Percentiles rank a stretch among this genome's conserved stretches.
These are phyloP conservation scores for Colletotrichum nymphaeae DNA, from an alignment of 2,329 filamentous ascomycete species.

Conservation along the genomic window DNA sequence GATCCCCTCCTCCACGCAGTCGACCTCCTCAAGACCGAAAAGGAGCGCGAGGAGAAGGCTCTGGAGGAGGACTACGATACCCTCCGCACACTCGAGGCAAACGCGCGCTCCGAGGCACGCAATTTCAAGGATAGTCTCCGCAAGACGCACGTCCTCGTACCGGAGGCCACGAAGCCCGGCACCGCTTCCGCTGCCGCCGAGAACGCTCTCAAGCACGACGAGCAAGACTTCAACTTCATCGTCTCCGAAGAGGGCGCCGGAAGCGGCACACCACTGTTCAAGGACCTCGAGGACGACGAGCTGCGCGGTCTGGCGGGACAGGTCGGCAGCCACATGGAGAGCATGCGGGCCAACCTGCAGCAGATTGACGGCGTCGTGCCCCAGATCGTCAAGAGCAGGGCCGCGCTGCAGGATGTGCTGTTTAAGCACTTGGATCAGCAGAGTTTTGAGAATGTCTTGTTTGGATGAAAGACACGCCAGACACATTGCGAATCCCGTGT, in stretches of 20 bases:
- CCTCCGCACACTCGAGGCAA: conserved; percentile 63
- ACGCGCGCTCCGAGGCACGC: conserved; percentile 65
- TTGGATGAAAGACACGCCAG: conserved; percentile 46
- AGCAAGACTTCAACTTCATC: conserved; percentile 34
- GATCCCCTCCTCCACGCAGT: conserved; percentile 73
- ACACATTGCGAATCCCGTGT: neutral
- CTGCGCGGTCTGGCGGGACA: conserved; percentile 58
- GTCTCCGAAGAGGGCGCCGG: conserved; percentile 23
- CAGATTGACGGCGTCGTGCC: conserved; percentile 65
- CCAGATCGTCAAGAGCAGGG: conserved; percentile 59
- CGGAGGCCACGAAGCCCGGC: conserved; percentile 43
- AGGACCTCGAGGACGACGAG: conserved; percentile 56
- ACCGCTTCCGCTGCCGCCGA: conserved; percentile 19
- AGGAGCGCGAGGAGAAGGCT: conserved; percentile 64
- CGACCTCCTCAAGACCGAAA: conserved; percentile 68
- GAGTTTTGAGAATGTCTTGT: conserved; percentile 60
- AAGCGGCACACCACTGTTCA: conserved; percentile 41
- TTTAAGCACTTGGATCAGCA: conserved; percentile 56
- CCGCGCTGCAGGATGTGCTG: conserved; percentile 61
- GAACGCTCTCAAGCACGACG: conserved; percentile 3
- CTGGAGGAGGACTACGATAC: conserved; percentile 66
- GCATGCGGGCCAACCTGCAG: conserved; percentile 63
- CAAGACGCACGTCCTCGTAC: conserved; percentile 63
- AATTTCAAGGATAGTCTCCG: conserved; percentile 61
- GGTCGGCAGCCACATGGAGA: conserved; percentile 67